Base-by-base conservation (phyloP, 2,329 filamentous ascomycete genomes). In the Cladobotryum protrusum region DNA sequence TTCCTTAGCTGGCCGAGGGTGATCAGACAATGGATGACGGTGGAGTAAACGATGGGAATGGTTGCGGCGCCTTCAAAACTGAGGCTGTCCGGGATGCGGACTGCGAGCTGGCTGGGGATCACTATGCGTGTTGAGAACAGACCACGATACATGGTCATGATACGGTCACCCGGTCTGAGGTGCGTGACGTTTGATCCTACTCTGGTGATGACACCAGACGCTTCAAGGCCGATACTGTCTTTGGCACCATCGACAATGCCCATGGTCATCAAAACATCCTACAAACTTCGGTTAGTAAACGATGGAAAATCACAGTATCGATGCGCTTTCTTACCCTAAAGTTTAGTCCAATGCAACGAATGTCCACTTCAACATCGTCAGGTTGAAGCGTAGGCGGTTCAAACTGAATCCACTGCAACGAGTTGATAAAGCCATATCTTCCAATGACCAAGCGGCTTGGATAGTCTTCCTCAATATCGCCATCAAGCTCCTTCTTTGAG, bases 31-130 rank as follows among this genome's bases (percentile, higher is more conserved):
- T 63, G 52, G 8, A 58, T 49, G 2, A 63, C 67, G 5, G 69
- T 70, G 29, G 53, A 48, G 42, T 60, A 64, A 0, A 59, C 57
- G 7, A 64, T 48, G 1, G 66, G 65, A 13, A 67, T 56, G 0
- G 62, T 54, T 15, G 63, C 62, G 6, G 61, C 66, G 3, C 59
- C 56, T 12, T 60, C 58, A 14, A 63, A 64, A 2, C 43, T 48
- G 44, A 70, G 50, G 8, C 39, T 18, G 3, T 54, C 54, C 1
- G 67, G 65, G 8, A 73, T 66, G 0, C 52, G 49, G 43, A 52
- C 61, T 2, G 20, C 49, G 4, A 44, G 36, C n/a, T 19, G 15
- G 18, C 33, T 46, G 5, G 48, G 34, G 11, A 42, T 41, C 17
- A 48, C 29, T 29, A 19, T 37, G 6, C 12, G 34, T 6, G 45